Conservation (phyloP, 495 filamentous ascomycete genomes). For the Penicillium tannophilum region DNA sequence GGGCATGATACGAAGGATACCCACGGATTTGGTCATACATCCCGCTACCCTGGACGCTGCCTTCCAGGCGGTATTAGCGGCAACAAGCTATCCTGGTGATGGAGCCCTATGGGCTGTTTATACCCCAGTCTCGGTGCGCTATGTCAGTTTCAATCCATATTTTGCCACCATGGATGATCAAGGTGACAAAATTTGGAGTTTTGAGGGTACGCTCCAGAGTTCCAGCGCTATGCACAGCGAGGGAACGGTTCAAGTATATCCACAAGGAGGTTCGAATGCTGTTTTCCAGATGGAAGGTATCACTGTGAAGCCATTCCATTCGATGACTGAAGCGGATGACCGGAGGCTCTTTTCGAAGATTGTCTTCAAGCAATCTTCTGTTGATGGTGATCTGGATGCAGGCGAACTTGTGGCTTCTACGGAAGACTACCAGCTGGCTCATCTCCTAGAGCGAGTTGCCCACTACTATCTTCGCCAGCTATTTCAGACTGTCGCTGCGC, state of each 20-base stretch:
- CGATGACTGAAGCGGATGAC: background rate
- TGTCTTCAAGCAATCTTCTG: background rate
- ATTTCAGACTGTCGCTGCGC: background rate
- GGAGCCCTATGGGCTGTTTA: background rate
- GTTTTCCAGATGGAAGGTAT: conserved; percentile 1
- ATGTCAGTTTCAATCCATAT: background rate
- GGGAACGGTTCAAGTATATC: background rate
- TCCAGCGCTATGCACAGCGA: background rate
- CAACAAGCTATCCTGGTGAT: background rate
- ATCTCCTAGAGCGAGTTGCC: background rate
- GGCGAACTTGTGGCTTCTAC: background rate
- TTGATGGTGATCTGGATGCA: background rate
- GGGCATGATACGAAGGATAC: background rate
- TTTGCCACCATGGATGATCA: background rate
- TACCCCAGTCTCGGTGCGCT: background rate
- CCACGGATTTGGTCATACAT: background rate
- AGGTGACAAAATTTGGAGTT: background rate
- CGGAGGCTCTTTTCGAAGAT: background rate
- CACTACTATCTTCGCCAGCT: background rate
- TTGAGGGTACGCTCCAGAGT: background rate
- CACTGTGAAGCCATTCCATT: background rate
- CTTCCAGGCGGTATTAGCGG: background rate
- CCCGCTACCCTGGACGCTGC: conserved; percentile 1
- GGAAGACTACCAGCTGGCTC: background rate
- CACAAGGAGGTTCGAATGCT: background rate